Base-by-base conservation (phyloP, 208 protist species). In the Leishmania tarentolae region DNA sequence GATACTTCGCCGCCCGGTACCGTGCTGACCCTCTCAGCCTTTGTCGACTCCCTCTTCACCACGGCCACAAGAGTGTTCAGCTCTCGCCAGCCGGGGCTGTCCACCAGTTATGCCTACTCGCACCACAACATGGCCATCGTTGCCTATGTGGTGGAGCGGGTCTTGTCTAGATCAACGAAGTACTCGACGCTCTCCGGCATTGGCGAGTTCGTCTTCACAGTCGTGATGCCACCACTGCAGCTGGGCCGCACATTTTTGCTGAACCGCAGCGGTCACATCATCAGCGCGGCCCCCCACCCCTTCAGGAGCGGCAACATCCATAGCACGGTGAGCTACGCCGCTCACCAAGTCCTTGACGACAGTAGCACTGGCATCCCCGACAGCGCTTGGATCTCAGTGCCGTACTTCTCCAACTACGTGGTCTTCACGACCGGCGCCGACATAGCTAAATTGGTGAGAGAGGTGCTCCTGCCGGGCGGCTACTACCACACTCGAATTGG, bases 371-470 rank as follows among this genome's bases (percentile, higher is more conserved):
- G 24, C 24, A 47, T 86, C 24, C 35, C 81, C 28, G 15, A 17
- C 47, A 82, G 46, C 66, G 65, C 81, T 52, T 56, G 80, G 40
- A 84, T 90, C 19, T 86, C 92, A 75, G 83, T 90, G 21, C 86
- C 86, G 6, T 92, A 91, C 75, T 79, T 89, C 47, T 85, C 88
- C 9, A 90, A 94, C 78, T 88, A 88, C 81, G 93, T 94, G 90
- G 75, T 93, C 53, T 94, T 92, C 82, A 92, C 86, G 21, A 88
- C 80, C 61, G 78, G 52, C n/a, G 50, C 65, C 13, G 92, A 95
- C 75, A 52, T 93, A n/a, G 68, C 57, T 35, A 75, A 75, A 19
- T 46, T 92, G 24, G 63, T 70, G 63, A 21, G 17, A 21, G 76
- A 65, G 53, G 57, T 92, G 19, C 81, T 92, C n/a, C 24, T 89